Conservation (phyloP, 495 filamentous ascomycete species). For the Glutinoglossum americanum region DNA sequence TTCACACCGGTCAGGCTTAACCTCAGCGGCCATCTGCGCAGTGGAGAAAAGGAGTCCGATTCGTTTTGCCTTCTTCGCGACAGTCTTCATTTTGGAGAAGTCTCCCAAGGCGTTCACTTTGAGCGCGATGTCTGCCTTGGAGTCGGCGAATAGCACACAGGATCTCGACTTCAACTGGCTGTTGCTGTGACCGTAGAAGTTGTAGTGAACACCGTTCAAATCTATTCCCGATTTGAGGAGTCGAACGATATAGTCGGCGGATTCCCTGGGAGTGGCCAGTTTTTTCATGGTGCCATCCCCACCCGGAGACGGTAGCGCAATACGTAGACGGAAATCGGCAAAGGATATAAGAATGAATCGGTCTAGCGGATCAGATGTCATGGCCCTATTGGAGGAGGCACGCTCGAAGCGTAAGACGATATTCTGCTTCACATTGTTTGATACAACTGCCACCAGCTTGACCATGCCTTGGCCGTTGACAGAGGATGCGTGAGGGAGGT, state of each 20-base stretch:
- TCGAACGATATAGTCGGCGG: conserved; percentile 3
- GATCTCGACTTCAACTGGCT: conserved; percentile 28
- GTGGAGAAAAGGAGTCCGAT: conserved; percentile 28
- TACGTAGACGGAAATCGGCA: conserved; percentile 18
- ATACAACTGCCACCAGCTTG: not conserved
- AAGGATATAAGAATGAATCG: conserved; percentile 20
- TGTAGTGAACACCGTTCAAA: conserved; percentile 22
- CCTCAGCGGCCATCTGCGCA: conserved; percentile 13
- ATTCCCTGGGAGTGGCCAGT: not conserved
- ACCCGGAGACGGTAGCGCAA: not conserved
- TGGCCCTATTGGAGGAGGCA: conserved; percentile 5
- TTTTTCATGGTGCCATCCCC: not conserved
- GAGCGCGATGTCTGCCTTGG: conserved; percentile 16
- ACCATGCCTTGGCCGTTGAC: not conserved
- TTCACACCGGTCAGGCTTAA: not conserved
- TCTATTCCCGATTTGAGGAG: conserved; percentile 20
- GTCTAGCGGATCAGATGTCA: conserved; percentile 11
- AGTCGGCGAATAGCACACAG: conserved; percentile 23
- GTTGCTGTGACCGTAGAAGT: conserved; percentile 32
- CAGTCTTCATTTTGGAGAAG: conserved; percentile 28
- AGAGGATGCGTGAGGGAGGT: not conserved
- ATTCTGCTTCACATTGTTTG: not conserved
- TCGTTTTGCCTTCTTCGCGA: conserved; percentile 27
- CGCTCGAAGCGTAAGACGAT: not conserved
- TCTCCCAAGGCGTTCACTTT: conserved; percentile 25